Base-by-base conservation (phyloP, 305 asterid species). In the Plantago coronopus region DNA sequence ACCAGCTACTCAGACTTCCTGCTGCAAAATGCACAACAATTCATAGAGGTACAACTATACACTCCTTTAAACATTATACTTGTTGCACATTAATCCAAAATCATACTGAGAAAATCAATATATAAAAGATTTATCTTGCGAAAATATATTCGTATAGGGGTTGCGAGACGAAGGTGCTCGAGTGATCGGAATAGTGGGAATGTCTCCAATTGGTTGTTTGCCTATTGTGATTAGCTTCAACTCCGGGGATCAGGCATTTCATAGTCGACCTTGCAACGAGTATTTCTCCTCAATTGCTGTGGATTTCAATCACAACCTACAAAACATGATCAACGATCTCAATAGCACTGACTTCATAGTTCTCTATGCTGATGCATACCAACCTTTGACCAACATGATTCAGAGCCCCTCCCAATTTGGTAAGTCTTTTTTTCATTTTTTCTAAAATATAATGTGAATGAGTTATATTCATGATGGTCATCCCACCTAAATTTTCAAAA, bases 121-220 rank as follows among this genome's bases (percentile, higher is more conserved):
- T n/a, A n/a, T n/a, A n/a, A n/a, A n/a, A n/a, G n/a, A n/a, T n/a
- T n/a, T n/a, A n/a, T n/a, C n/a, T n/a, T n/a, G n/a, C n/a, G n/a
- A n/a, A n/a, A n/a, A n/a, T n/a, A n/a, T n/a, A n/a, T n/a, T n/a
- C n/a, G n/a, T n/a, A n/a, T n/a, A n/a, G n/a, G n/a, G 48, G 11
- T 15, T 81, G 48, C 14, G 67, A 45, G 67, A 67, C 6, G 82
- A 79, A 42, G 95, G 89, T 45, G 91, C 87, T 7, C 46, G 37
- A 20, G 5, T 54, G 51, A 76, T 86, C 2, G 78, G 49, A 4
- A 7, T 83, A 1, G 84, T 64, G 60, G 87, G 91, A 61, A 45
- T 86, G 21, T 87, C 89, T 0, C 91, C 95, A 0, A 57, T 81
- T 17, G 95, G 95, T 17, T 83, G 91, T 50, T 20, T 81, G 29